Conservation (phyloP, 1,139 yeast genomes). For the Eremothecium coryli region DNA sequence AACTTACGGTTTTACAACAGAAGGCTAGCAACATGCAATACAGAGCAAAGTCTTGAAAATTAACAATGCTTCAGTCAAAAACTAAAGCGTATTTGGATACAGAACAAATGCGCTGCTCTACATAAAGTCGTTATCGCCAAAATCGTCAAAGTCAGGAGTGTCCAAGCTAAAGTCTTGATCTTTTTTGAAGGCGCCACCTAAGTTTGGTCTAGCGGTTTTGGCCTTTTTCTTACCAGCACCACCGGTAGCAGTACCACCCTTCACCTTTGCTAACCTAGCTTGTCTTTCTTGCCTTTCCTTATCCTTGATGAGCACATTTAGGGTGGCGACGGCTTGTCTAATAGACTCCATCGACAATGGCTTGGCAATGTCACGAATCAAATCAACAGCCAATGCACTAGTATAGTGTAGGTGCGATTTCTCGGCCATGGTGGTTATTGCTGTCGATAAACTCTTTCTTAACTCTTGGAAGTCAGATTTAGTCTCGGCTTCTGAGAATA, state of each 20-base stretch:
- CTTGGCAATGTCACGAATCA: constrained; percentile 71
- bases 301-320: constrained; percentile 72
- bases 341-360: constrained; percentile 77
- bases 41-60: too few species aligned
- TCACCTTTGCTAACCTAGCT: constrained; percentile 62
- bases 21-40: too few species aligned
- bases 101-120: too few species aligned
- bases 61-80: too few species aligned
- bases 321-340: constrained; percentile 77
- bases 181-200: constrained; percentile 69
- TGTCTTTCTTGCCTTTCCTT: constrained; percentile 86
- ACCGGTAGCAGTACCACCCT: constrained; percentile 78
- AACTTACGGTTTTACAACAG: too few species aligned
- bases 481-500: constrained; percentile 64
- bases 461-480: constrained; percentile 78
- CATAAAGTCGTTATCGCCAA: constrained; percentile 85
- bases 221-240: constrained; percentile 96
- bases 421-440: constrained; percentile 54
- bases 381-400: constrained; percentile 70
- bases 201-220: constrained; percentile 66
- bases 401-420: constrained; percentile 61
- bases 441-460: constrained; percentile 66
- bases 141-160: constrained; percentile 43
- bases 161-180: constrained; percentile 62
- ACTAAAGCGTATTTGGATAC: too few species aligned